Conservation (phyloP, 768 basidiomycete species). For the Mycena capillaripes region DNA sequence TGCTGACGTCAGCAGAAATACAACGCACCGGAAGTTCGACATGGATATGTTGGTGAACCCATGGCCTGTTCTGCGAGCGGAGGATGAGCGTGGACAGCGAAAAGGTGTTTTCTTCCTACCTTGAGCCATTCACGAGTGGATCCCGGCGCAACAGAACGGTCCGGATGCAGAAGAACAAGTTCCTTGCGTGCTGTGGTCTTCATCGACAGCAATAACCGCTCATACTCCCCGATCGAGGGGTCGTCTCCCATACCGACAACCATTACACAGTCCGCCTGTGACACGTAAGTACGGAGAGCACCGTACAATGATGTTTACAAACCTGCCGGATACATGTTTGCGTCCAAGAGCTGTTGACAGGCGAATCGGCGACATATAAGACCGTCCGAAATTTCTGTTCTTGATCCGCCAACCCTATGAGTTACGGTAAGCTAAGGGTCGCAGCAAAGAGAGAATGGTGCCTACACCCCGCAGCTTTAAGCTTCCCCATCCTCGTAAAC, state of each 20-base stretch:
- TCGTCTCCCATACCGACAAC: slow-evolving; percentile 96
- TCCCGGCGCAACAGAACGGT: slow-evolving; percentile 89
- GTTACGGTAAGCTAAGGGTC: slow-evolving; percentile 4
- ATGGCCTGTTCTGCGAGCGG: slow-evolving; percentile 82
- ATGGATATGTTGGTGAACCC: slow-evolving; percentile 97
- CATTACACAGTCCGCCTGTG: slow-evolving; percentile 92
- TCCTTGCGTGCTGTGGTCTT: slow-evolving; percentile 99
- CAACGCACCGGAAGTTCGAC: slow-evolving; percentile 84
- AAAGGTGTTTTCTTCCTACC: slow-evolving; percentile 56
- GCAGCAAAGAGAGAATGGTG: not conserved
- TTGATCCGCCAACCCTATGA: slow-evolving; percentile 86
- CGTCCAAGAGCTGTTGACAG: slow-evolving; percentile 96
- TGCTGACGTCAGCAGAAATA: slow-evolving; percentile 5
- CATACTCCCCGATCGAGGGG: slow-evolving; percentile 92
- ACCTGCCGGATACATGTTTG: slow-evolving; percentile 98
- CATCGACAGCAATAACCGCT: slow-evolving; percentile 91
- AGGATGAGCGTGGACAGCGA: slow-evolving; percentile 9
- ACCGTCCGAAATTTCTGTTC: slow-evolving; percentile 95
- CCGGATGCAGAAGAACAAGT: slow-evolving; percentile 92
- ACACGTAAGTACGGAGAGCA: slow-evolving; percentile 1
- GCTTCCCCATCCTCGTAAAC: slow-evolving; percentile 96
- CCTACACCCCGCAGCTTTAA: slow-evolving; percentile 78
- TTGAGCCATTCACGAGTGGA: slow-evolving; percentile 97
- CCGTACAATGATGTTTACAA: slow-evolving; percentile 16
- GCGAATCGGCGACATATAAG: slow-evolving; percentile 95